A percentile compares a stretch with the other conserved stretches of the same genome.
Conservation (phyloP, 805 yeast species). For the Wickerhamiella occidentalis region DNA sequence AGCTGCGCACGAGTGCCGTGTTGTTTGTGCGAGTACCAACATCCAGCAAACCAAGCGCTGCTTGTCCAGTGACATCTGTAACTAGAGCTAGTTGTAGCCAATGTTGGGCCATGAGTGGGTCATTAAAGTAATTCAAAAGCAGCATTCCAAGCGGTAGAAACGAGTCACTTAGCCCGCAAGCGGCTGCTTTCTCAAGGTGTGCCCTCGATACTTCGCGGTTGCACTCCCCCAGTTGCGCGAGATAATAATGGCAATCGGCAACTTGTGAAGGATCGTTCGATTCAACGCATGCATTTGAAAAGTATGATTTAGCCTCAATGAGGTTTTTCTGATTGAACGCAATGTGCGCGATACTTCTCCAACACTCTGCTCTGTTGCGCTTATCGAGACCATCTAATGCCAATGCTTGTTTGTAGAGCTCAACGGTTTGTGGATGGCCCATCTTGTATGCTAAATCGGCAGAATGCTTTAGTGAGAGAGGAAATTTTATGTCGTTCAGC, state of each 20-base stretch:
- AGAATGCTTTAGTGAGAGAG: slow-evolving; percentile 60
- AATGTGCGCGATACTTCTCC: slow-evolving; percentile 47
- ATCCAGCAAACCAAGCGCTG: slow-evolving; percentile 21
- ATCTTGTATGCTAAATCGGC: slow-evolving; percentile 60
- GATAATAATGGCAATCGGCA: slow-evolving; percentile 62
- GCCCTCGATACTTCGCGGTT: slow-evolving; percentile 54
- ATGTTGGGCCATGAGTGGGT: slow-evolving; percentile 47
- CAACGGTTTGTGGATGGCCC: slow-evolving; percentile 41
- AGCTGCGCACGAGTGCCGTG: slow-evolving; percentile 2
- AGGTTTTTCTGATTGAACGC: slow-evolving; percentile 45
- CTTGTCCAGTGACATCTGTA: slow-evolving; percentile 20
- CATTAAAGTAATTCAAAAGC: slow-evolving; percentile 65
- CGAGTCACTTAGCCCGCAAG: slow-evolving; percentile 64
- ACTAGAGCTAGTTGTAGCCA: slow-evolving; percentile 71
- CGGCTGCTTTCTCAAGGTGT: slow-evolving; percentile 66
- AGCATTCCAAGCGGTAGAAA: slow-evolving; percentile 67
- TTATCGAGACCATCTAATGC: slow-evolving; percentile 39
- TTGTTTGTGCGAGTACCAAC: slow-evolving; percentile 12
- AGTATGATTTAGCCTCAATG: slow-evolving; percentile 40
- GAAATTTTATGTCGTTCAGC: slow-evolving; percentile 50
- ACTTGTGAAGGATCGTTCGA: slow-evolving; percentile 43
- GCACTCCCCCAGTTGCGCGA: slow-evolving; percentile 56
- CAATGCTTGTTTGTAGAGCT: slow-evolving; percentile 43
- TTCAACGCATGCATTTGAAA: slow-evolving; percentile 46
- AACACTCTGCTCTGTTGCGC: slow-evolving; percentile 56